phyloP scores from a whole-genome alignment of 148 eudicot species.

The Dianthus caryophyllus region DNA sequence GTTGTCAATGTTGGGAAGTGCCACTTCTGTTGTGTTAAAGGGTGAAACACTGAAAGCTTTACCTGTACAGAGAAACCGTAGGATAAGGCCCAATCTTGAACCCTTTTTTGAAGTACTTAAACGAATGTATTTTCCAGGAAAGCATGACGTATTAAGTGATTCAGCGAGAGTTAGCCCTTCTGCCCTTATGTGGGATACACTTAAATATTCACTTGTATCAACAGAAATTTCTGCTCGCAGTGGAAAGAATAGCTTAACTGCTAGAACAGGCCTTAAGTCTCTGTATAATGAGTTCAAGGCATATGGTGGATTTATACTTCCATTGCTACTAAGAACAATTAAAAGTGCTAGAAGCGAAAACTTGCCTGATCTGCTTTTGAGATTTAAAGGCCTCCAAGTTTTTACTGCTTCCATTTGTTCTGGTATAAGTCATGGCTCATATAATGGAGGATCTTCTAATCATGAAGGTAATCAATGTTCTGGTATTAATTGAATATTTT shows the following conservation, averaged over 20 bases:
- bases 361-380: conserved; percentile 47
- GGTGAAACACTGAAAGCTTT: conserved; percentile 44
- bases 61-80: conserved; percentile 40
- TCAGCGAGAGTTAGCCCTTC: conserved; percentile 67
- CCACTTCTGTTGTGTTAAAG: conserved; percentile 57
- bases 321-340: conserved; percentile 58
- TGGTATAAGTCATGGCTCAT: conserved; percentile 35
- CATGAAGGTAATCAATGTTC: conserved; percentile 50
- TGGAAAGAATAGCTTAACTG: conserved; percentile 35
- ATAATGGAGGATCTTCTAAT: conserved; percentile 23
- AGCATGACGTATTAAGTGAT: conserved; percentile 43
- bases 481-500: background rate
- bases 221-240: conserved; percentile 92
- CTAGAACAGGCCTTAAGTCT: conserved; percentile 44
- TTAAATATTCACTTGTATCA: conserved; percentile 79
- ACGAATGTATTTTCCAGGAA: conserved; percentile 64
- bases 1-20: conserved; percentile 50
- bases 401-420: conserved; percentile 65
- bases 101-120: conserved; percentile 48
- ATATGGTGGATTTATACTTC: conserved; percentile 66
- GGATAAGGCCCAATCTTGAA: conserved; percentile 48
- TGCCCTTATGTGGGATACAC: conserved; percentile 80
- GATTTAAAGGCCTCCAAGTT: conserved; percentile 70
- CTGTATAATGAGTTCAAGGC: conserved; percentile 65
- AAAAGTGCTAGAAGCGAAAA: conserved; percentile 45